Base-by-base conservation (phyloP, 768 basidiomycete genomes). In the Panaeolus papilionaceus region DNA sequence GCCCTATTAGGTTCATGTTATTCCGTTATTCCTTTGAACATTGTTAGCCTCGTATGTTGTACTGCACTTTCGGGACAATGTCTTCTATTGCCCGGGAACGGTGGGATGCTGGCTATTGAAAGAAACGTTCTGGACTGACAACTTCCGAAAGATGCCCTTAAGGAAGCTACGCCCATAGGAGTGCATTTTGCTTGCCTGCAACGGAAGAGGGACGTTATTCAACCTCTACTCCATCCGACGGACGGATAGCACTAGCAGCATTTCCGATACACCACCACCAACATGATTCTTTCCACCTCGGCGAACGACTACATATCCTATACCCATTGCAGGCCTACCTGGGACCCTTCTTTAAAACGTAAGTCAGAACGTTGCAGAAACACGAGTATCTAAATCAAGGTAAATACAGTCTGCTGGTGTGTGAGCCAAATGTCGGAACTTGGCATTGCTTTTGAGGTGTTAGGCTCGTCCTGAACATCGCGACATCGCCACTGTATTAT, bases 361-460 rank as follows among this genome's bases (percentile, higher is more conserved):
- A 58, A 58, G 14, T 58, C 14, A 58, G 54, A 58, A 58, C 54
- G 54, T 58, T 58, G 28, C 54, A 58, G 16, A 58, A 58, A 58
- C 54, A 58, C 54, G 54, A 28, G 28, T 58, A 33, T 33, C 54
- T 33, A 58, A 28, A 58, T 33, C 26, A 28, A 58, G 54, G 54
- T 58, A 51, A 51, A 51, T 51, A 51, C 47, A 51, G 47, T 51
- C 23, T 26, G 20, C 47, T 51, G 54, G 54, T 58, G 54, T 58
- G 54, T 33, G 54, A 58, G 54, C 54, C 28, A 58, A 58, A 33
- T 16, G 7, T 58, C 54, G 33, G 54, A 58, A 58, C 54, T 33
- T 58, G 54, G 54, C 33, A 58, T 37, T 16, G 14, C 54, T 58
- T 12, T 58, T 58, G 54, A 58, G 28, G 14, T 10, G 54, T 33